phyloP scores from a whole-genome alignment of 2,329 filamentous ascomycete species.

The Tolypocladium ovalisporum region DNA sequence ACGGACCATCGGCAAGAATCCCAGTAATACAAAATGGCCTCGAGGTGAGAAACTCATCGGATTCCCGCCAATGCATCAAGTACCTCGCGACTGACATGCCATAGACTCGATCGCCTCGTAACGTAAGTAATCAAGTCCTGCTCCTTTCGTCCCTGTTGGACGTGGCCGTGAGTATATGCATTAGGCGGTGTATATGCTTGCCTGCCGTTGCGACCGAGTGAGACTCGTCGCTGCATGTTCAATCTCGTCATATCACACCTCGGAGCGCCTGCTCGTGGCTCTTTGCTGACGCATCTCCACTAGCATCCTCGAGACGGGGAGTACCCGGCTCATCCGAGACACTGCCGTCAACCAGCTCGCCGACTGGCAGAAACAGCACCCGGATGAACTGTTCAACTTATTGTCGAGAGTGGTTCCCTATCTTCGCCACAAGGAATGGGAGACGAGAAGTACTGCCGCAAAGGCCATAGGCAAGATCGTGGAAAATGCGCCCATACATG shows the following conservation, averaged over 20 bases:
- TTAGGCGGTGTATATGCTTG: not conserved
- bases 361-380: conserved; percentile 96
- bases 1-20: conserved; percentile 7
- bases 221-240: not conserved
- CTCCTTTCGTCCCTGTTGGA: not conserved
- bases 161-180: not conserved
- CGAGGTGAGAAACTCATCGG: conserved; percentile 32
- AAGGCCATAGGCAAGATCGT: conserved; percentile 93
- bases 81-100: conserved; percentile 5
- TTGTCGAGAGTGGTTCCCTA: conserved; percentile 92
- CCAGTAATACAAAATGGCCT: conserved; percentile 39
- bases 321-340: conserved; percentile 89
- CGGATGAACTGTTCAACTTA: conserved; percentile 93
- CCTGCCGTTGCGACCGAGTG: not conserved
- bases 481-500: conserved; percentile 75
- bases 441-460: conserved; percentile 84
- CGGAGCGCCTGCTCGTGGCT: not conserved
- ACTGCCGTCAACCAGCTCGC: conserved; percentile 94
- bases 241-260: not conserved
- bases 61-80: not conserved
- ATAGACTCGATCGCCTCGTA: conserved; percentile 72
- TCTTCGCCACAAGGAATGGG: conserved; percentile 90
- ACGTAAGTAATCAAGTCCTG: conserved; percentile 53
- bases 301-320: conserved; percentile 92
- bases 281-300: not conserved